A percentile compares a stretch with the other conserved stretches of the same genome.
Conservation (phyloP, 2,329 filamentous ascomycete species). For the Talaromyces amestolkiae region DNA sequence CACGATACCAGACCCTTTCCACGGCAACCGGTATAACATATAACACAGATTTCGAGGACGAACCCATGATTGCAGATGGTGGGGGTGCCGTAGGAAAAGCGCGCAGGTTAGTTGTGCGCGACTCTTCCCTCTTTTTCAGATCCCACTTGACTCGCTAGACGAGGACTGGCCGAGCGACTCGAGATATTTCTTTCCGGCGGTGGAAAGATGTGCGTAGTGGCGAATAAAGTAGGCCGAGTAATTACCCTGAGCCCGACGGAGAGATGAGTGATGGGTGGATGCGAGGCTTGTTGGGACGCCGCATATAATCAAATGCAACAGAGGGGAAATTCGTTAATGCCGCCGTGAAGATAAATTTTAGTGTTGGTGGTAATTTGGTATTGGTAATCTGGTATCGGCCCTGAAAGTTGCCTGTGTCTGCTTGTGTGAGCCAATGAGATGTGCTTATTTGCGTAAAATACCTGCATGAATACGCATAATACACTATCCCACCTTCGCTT, state of each 20-base stretch:
- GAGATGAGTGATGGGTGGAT: neutral
- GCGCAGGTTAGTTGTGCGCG: conserved; percentile 41
- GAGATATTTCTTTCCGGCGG: neutral
- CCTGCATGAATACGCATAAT: neutral
- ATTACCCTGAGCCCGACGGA: neutral
- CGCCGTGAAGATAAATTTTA: conserved; percentile 43
- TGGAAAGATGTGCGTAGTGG: neutral
- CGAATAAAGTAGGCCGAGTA: neutral
- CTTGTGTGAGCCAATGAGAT: neutral
- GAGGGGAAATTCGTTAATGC: conserved; percentile 27
- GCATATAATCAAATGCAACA: conserved; percentile 15
- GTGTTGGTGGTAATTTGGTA: conserved; percentile 37
- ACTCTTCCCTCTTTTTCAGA: conserved; percentile 28
- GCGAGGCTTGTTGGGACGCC: conserved; percentile 13
- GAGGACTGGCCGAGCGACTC: neutral
- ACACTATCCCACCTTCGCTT: conserved; percentile 2
- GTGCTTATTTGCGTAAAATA: neutral
- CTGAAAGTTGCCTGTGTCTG: conserved; percentile 34
- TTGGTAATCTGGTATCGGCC: neutral
- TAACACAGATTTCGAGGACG: conserved; percentile 24
- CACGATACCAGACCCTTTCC: neutral
- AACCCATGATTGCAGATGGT: conserved; percentile 61
- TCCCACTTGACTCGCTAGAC: conserved; percentile 19
- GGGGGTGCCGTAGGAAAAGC: conserved; percentile 36
- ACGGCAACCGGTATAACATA: conserved; percentile 1